phyloP scores from a whole-genome alignment of 2,329 filamentous ascomycete genomes.

The Trichoderma afroharzianum region DNA sequence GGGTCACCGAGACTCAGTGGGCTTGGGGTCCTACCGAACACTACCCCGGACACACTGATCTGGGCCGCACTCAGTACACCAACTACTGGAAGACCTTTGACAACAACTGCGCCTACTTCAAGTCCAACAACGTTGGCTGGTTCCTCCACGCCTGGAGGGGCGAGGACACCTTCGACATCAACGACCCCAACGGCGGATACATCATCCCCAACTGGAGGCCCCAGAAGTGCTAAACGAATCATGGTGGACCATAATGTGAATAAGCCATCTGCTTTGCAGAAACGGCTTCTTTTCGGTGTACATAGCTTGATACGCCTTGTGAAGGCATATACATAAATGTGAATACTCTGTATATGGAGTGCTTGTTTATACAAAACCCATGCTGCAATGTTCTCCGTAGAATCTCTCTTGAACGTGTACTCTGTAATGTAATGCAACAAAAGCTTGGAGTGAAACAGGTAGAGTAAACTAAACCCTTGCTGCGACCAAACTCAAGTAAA shows the following conservation, averaged over 20 bases:
- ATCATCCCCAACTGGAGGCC: constrained; percentile 22
- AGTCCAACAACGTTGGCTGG: constrained; percentile 20
- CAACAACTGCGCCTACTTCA: constrained; percentile 22
- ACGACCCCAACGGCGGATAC: constrained; percentile 20
- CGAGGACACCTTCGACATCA: constrained; percentile 22
- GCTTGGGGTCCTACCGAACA: constrained; percentile 21
- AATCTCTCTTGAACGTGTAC: background rate
- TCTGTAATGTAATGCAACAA: too few species aligned
- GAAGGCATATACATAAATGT: background rate
- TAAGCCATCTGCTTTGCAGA: background rate
- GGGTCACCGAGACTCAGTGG: constrained; percentile 23
- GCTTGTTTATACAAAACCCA: background rate
- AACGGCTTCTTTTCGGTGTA: background rate
- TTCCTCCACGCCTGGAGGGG: constrained; percentile 23
- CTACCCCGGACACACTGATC: constrained; percentile 20
- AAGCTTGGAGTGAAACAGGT: background rate
- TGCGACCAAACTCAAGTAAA: constrained; percentile 49
- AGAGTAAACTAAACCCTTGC: constrained; percentile 33
- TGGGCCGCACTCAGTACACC: constrained; percentile 19
- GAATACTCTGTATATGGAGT: background rate
- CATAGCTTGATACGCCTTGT: background rate
- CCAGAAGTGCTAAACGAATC: constrained; percentile 18
- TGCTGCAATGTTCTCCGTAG: background rate
- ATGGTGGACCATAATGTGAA: background rate
- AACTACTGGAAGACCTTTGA: constrained; percentile 22